Conservation (phyloP, 441 rosid genomes). For the Gossypium davidsonii region DNA sequence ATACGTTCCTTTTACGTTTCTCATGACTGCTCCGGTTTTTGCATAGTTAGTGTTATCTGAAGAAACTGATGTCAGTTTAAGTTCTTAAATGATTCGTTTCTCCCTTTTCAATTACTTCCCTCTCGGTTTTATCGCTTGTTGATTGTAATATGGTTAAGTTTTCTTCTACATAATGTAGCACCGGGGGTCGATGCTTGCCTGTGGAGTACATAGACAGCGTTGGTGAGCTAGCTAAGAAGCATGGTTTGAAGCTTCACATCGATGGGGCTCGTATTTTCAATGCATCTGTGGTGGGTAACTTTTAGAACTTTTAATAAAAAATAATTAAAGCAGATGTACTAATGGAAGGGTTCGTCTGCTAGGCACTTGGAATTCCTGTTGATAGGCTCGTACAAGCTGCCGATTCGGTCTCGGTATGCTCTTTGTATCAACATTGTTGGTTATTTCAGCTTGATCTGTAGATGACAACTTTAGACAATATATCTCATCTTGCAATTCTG, state of each 20-base stretch:
- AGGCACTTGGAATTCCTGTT: slow-evolving; percentile 84
- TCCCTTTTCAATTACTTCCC: not conserved
- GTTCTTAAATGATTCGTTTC: not conserved
- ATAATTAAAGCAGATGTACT: not conserved
- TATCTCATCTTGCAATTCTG: not conserved
- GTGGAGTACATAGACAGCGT: slow-evolving; percentile 66
- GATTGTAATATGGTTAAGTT: slow-evolving; percentile 3
- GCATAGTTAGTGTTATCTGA: not conserved
- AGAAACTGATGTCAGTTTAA: not conserved
- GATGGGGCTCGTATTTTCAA: slow-evolving; percentile 94
- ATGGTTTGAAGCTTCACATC: slow-evolving; percentile 84
- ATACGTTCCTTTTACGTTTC: not conserved
- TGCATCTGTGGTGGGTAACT: slow-evolving; percentile 70
- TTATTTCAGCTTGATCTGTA: not conserved
- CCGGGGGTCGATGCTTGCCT: slow-evolving; percentile 77
- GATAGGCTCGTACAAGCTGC: slow-evolving; percentile 75
- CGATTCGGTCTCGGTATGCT: slow-evolving; percentile 71
- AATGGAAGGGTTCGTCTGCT: slow-evolving; percentile 17
- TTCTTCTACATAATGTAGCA: slow-evolving; percentile 40
- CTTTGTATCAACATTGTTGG: slow-evolving; percentile 1
- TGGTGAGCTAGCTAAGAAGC: slow-evolving; percentile 74
- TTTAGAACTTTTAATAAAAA: too few relatives aligned
- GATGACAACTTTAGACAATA: not conserved
- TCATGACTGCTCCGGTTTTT: not conserved
- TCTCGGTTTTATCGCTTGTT: not conserved